Evolutionary conservation across 1,284 basidiomycete species (phyloP), one percentile per base, ranked within the genome.

Genomic region (Pseudozyma pruni): DNA sequence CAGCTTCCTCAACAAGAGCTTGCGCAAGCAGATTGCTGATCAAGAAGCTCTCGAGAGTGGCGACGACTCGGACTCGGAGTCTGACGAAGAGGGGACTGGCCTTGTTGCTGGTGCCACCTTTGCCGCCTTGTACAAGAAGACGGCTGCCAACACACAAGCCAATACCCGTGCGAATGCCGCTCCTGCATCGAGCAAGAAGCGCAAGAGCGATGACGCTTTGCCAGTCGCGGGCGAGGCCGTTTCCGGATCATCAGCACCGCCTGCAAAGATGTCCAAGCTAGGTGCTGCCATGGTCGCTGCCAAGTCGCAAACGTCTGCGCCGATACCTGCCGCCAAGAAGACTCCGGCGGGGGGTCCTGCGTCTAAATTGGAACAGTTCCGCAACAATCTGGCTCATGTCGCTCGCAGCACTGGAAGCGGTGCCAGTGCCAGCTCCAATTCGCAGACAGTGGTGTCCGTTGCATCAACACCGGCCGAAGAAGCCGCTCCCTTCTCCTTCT

Each of bases 1-100:
- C 29, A 79, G 74, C 50, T 79, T 79, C 67, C 72, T 79, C 43
- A 78, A 75, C 69, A 79, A 79, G 67, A 79, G 77, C 37, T 29
- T 79, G 48, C 68, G 70, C 33, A 72, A 76, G 46, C 73, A 71
- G 37, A 67, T 72, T n/a, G 70, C 72, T 11, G 74, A 73, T 33
- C 67, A 64, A 37, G 62, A 72, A 41, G 56, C 52, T 8, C 62
- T 54, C 19, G 59, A 62, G 27, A 54, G 42, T 29, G 50, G 51
- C 10, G 58, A 55, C 22, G 53, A 52, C 13, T 49, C 56, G 1
- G 67, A 71, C 8, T 47, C 41, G n/a, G 73, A 75, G 20, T 61
- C 54, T 23, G 70, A 72, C 13, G 47, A 45, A 5, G 70, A 69
- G 8, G 49, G 41, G 4, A 50, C 40, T 7, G 58, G 51, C 14